Conservation (phyloP, 2,329 filamentous ascomycete species). For the Colletotrichum chlorophyti region DNA sequence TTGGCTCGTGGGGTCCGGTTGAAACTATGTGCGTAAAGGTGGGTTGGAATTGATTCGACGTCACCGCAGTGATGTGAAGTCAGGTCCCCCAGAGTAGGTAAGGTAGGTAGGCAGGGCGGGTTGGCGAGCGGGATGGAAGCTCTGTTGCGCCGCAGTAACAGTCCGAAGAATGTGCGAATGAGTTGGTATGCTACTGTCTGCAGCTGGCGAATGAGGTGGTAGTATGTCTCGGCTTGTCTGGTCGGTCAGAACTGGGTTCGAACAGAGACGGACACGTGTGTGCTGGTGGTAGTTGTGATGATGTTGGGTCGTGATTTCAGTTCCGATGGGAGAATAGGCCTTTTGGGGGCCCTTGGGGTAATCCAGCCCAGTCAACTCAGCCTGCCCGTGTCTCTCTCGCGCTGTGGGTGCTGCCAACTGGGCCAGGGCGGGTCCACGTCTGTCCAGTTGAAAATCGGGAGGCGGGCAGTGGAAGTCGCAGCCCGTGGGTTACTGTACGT, state of each 20-base stretch:
- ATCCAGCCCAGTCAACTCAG: background rate
- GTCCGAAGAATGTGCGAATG: slow-evolving; percentile 1
- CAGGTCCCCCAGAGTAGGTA: background rate
- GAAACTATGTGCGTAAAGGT: slow-evolving; percentile 17
- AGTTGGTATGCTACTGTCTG: background rate
- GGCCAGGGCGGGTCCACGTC: too few relatives aligned
- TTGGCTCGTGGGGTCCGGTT: slow-evolving; percentile 15
- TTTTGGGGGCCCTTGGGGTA: background rate
- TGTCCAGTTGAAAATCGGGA: too few relatives aligned
- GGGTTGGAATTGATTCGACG: slow-evolving; percentile 27
- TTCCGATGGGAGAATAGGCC: background rate
- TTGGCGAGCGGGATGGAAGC: slow-evolving; percentile 7
- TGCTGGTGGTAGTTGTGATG: background rate
- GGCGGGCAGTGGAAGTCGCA: slow-evolving; percentile 21
- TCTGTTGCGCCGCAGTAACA: slow-evolving; percentile 13
- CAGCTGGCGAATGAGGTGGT: slow-evolving; percentile 1
- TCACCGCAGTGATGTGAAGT: slow-evolving; percentile 28
- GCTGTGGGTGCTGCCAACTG: background rate
- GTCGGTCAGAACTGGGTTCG: too few relatives aligned
- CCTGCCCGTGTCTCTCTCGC: background rate
- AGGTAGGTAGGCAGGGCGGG: background rate
- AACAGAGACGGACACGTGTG: slow-evolving; percentile 25
- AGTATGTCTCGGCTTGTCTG: background rate
- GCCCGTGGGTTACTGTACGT: too few relatives aligned
- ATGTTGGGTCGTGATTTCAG: slow-evolving; percentile 8